Conservation (phyloP, 1,139 yeast genomes). For the Protomyces inundatus region DNA sequence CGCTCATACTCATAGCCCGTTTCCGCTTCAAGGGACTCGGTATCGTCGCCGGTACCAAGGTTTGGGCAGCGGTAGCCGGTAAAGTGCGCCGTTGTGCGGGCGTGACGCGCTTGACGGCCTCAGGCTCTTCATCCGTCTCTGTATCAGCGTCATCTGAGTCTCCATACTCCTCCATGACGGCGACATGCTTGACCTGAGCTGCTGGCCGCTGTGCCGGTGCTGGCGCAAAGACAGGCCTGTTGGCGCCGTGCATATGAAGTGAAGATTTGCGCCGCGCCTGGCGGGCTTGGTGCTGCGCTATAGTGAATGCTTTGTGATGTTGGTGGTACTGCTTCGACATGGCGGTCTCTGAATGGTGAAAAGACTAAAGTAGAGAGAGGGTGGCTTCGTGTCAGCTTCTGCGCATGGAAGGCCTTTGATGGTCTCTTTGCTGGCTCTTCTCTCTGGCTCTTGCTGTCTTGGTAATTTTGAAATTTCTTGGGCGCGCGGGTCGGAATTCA, state of each 20-base stretch:
- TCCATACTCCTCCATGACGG: neutral
- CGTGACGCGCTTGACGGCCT: neutral
- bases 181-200: neutral
- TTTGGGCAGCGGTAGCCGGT: too few species aligned
- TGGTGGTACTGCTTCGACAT: neutral
- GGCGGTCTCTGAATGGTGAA: neutral
- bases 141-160: neutral
- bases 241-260: neutral
- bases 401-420: too few species aligned
- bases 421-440: neutral
- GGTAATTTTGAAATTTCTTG: neutral
- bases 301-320: neutral
- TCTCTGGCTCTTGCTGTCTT: neutral
- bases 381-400: too few species aligned
- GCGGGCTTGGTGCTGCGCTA: neutral
- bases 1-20: conserved; percentile 1
- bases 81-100: neutral
- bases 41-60: too few species aligned
- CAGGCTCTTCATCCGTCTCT: neutral
- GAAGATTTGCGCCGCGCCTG: neutral
- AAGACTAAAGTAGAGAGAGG: too few species aligned
- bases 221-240: neutral
- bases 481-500: neutral
- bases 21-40: conserved; percentile 17
- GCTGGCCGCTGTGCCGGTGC: neutral